Evolutionary conservation across 140 eudicot genomes (phyloP).

Genomic region (Stevia rebaudiana): DNA sequence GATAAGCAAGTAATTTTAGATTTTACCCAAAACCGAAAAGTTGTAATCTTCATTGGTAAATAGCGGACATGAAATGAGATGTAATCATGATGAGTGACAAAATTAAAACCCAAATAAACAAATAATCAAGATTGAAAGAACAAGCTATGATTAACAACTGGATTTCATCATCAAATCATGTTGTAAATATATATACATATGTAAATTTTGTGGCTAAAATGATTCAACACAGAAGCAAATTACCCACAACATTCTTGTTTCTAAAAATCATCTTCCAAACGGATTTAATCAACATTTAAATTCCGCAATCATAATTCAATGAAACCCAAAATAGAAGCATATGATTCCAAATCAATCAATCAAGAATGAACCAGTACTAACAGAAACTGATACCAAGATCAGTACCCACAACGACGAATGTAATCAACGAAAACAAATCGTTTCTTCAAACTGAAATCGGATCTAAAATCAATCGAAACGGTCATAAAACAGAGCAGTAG

Average conservation of each 20-base stretch:
- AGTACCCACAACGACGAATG: background rate
- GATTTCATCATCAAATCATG: too few species aligned
- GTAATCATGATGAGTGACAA: background rate
- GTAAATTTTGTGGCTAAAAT: too few species aligned
- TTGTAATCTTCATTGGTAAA: background rate
- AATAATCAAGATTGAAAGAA: background rate
- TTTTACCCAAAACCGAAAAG: background rate
- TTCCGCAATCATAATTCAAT: conserved; percentile 1
- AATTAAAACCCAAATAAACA: background rate
- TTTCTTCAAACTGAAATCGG: background rate
- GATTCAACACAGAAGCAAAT: background rate
- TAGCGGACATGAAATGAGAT: background rate
- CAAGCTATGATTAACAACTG: too few species aligned
- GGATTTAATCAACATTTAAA: background rate
- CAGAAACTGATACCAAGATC: conserved; percentile 4
- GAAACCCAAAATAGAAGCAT: background rate
- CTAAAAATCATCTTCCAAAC: background rate
- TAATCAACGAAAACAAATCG: too few species aligned
- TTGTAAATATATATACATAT: too few species aligned
- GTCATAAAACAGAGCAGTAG: conserved; percentile 22
- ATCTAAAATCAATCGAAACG: conserved; percentile 21
- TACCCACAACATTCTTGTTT: background rate
- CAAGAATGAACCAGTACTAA: background rate
- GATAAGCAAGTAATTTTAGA: background rate
- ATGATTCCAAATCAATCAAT: conserved; percentile 8